Base-by-base conservation (phyloP, 2,329 filamentous ascomycete genomes). In the Cercospora nicotianae region DNA sequence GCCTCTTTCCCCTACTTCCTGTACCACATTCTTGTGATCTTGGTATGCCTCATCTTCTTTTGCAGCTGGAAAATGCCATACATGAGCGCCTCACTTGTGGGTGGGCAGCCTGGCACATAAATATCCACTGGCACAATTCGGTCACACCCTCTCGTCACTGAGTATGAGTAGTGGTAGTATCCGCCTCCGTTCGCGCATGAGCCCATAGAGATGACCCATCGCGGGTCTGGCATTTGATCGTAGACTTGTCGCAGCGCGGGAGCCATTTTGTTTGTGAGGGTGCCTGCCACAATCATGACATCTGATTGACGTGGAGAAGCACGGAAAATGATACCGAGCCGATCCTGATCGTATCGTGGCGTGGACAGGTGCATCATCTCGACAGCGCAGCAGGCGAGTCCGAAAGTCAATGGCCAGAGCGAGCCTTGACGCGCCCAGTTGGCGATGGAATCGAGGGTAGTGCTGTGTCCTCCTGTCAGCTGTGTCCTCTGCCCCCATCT, bases 221-320 rank as follows among this genome's bases (percentile, higher is more conserved):
- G 87, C 18, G 92, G 92, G 36, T 96, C 92, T 39, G 92, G 92
- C 92, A 96, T 96, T 83, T 96, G 93, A 80, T 96, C 93, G 83
- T 96, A 96, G 68, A 95, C 90, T 81, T 94, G 91, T 78, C 93
- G 86, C 74, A 96, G 83, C 31, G 93, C 93, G 1, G 93, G 92
- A 0, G 92, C 92, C 93, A 96, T 96, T 84, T 96, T 96, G 86
- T 96, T 96, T 72, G 92, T 94, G 67, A 96, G 86, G n/a, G 93
- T 96, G 60, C 93, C 93, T 28, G 93, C 92, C 23, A 96, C 93
- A 76, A 96, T 95, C 92, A 96, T 95, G 72, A 96, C 90, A 80
- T 96, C 93, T 69, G 92, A 91, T 81, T 96, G 92, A 72, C 92
- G 90, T 1, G 92, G 92, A 13, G 91, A 94, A 67, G 92, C 92